Percentiles rank a stretch among this genome's conserved stretches.
Evolutionary conservation across 768 basidiomycete genomes (phyloP).

Genomic region (Amanita molliuscula): DNA sequence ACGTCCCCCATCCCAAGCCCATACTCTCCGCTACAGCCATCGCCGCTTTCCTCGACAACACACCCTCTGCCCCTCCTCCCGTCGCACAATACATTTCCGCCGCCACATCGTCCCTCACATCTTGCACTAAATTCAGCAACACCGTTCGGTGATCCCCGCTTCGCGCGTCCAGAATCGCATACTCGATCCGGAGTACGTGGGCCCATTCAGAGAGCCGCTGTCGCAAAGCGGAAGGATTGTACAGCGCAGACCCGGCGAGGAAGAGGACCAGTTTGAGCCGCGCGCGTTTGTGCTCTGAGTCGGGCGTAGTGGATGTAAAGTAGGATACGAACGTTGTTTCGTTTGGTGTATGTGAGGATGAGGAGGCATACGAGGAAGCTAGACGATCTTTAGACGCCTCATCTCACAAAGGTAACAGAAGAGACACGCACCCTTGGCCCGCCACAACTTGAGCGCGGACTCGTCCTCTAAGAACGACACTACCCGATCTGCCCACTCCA

Average conservation of each 20-base stretch:
- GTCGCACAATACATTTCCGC: constrained; percentile 84
- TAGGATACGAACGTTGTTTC: constrained; percentile 47
- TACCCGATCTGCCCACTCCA: constrained; percentile 44
- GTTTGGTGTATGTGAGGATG: constrained; percentile 11
- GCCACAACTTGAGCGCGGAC: constrained; percentile 52
- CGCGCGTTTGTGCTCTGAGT: constrained; percentile 60
- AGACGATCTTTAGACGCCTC: background rate
- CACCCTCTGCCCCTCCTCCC: constrained; percentile 53
- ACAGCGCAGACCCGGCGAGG: constrained; percentile 65
- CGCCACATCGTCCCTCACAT: constrained; percentile 61
- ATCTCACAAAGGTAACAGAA: background rate
- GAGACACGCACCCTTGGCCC: constrained; percentile 45
- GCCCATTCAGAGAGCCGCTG: constrained; percentile 48
- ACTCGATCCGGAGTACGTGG: constrained; percentile 3
- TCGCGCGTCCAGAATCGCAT: constrained; percentile 7
- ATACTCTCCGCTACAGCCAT: constrained; percentile 34
- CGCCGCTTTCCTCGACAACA: constrained; percentile 54
- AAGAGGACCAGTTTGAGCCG: constrained; percentile 73
- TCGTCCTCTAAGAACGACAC: constrained; percentile 42
- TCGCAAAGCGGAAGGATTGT: constrained; percentile 42
- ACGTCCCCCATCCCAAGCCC: constrained; percentile 34
- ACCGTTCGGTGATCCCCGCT: constrained; percentile 43
- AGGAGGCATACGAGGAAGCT: constrained; percentile 42
- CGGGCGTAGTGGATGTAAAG: constrained; percentile 75
- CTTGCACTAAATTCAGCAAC: constrained; percentile 55